Conservation (phyloP, 345 rosid genomes). For the Eucalyptus pumila region DNA sequence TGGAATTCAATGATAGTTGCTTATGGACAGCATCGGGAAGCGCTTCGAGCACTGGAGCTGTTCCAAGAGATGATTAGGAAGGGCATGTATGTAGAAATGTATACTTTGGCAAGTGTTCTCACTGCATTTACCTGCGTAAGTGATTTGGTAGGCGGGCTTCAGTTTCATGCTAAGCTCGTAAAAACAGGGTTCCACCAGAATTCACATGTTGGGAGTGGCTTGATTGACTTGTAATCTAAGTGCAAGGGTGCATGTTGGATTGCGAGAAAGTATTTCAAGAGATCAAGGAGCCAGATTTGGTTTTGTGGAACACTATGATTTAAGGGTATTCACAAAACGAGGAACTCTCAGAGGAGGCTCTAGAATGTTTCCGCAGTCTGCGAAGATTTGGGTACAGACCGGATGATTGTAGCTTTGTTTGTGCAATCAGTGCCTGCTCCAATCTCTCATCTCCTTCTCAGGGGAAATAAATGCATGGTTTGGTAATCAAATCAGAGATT, state of each 20-base stretch:
- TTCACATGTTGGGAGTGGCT: conserved; percentile 78
- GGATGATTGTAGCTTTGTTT: conserved; percentile 81
- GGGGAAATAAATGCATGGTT: conserved; percentile 74
- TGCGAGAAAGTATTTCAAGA: conserved; percentile 58
- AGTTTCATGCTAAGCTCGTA: conserved; percentile 58
- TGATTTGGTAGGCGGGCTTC: conserved; percentile 55
- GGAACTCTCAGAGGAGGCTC: conserved; percentile 59
- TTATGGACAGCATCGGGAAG: conserved; percentile 76
- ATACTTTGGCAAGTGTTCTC: conserved; percentile 70
- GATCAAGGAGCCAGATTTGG: conserved; percentile 47
- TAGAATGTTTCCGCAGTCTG: conserved; percentile 46
- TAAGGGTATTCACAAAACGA: conserved; percentile 63
- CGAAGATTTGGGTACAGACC: conserved; percentile 48
- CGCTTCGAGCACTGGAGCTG: conserved; percentile 44
- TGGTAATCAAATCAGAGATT: conserved; percentile 52
- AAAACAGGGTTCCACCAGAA: conserved; percentile 63
- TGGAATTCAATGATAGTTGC: conserved; percentile 96
- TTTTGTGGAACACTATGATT: conserved; percentile 91
- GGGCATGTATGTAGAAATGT: conserved; percentile 57
- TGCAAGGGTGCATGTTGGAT: conserved; percentile 49
- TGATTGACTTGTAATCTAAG: conserved; percentile 82
- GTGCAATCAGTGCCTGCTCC: conserved; percentile 68
- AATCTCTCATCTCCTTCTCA: conserved; percentile 63
- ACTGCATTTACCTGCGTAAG: conserved; percentile 53
- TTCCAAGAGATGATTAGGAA: conserved; percentile 49